These are phyloP conservation scores for Vaccinium darrowii DNA, from an alignment of 148 eudicot genomes.

Conservation along the genomic window DNA sequence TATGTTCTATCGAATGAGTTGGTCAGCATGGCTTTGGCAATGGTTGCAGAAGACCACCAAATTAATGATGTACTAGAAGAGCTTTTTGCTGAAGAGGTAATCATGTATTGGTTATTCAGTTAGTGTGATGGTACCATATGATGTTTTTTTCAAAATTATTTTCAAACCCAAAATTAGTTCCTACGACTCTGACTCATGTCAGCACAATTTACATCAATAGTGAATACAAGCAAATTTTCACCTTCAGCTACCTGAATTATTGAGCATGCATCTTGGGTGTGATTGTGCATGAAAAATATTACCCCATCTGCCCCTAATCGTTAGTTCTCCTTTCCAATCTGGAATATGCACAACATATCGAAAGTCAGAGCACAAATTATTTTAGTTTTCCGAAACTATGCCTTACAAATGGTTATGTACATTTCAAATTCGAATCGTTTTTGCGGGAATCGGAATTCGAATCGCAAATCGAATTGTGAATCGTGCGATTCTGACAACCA, in stretches of 20 bases:
- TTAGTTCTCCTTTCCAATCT: background rate
- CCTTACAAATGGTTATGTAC: background rate
- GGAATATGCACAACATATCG: background rate
- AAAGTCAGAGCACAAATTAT: background rate
- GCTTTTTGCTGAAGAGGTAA: conserved; percentile 65
- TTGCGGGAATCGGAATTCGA: too few species aligned
- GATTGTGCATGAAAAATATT: background rate
- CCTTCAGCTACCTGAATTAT: background rate
- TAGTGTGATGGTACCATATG: background rate
- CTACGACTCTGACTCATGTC: background rate
- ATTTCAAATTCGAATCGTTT: too few species aligned
- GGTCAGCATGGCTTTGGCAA: conserved; percentile 64
- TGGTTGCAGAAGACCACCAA: conserved; percentile 69
- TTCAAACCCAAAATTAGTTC: background rate
- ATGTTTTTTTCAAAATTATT: background rate
- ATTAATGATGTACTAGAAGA: conserved; percentile 57
- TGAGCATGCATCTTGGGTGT: background rate
- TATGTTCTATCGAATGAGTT: conserved; percentile 62
- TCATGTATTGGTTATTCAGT: background rate
- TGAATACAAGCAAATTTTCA: background rate
- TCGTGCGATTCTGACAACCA: too few species aligned
- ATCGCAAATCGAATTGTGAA: too few species aligned
- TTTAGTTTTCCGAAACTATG: background rate
- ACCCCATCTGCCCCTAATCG: background rate
- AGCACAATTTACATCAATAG: background rate